Evolutionary conservation across 2,329 filamentous ascomycete genomes (phyloP).

Genomic region (Passalora sequoiae): DNA sequence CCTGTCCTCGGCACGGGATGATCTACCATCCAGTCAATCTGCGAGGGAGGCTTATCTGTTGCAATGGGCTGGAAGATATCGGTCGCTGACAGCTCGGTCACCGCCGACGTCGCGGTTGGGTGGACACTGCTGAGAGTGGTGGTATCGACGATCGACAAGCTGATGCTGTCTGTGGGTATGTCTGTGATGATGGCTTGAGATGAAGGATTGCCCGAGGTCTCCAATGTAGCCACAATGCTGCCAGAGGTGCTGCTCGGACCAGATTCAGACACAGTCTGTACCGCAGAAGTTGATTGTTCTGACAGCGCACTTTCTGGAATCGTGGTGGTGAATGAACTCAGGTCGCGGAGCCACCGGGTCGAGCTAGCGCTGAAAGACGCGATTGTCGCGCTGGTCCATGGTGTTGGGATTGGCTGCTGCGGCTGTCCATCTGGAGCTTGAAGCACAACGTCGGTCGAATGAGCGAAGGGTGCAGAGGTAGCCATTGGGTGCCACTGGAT

Average conservation of each 20-base stretch:
- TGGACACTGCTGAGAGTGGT: constrained; percentile 21
- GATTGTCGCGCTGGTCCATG: constrained; percentile 1
- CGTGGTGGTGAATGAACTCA: constrained; percentile 16
- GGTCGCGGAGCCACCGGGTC: neutral
- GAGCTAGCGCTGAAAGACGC: constrained; percentile 12
- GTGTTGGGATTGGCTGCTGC: constrained; percentile 2
- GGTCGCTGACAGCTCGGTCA: constrained; percentile 23
- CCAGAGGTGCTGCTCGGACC: constrained; percentile 20
- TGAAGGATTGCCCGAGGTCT: constrained; percentile 25
- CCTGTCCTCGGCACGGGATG: constrained; percentile 40
- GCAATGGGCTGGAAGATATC: constrained; percentile 41
- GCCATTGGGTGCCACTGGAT: constrained; percentile 6
- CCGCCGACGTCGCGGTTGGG: constrained; percentile 25
- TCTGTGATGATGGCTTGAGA: constrained; percentile 30
- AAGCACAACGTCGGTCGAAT: neutral
- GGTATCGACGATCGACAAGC: constrained; percentile 30
- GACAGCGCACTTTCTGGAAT: constrained; percentile 26
- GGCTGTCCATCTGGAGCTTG: constrained; percentile 9
- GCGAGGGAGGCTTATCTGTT: constrained; percentile 37
- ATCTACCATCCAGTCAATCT: constrained; percentile 36
- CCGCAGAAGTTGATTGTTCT: constrained; percentile 26
- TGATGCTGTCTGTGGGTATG: constrained; percentile 21
- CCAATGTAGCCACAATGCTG: constrained; percentile 21
- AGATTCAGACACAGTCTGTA: constrained; percentile 26
- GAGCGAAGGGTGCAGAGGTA: neutral